Base-by-base conservation (phyloP, 2,329 filamentous ascomycete species). In the Karstenula rhodostoma region DNA sequence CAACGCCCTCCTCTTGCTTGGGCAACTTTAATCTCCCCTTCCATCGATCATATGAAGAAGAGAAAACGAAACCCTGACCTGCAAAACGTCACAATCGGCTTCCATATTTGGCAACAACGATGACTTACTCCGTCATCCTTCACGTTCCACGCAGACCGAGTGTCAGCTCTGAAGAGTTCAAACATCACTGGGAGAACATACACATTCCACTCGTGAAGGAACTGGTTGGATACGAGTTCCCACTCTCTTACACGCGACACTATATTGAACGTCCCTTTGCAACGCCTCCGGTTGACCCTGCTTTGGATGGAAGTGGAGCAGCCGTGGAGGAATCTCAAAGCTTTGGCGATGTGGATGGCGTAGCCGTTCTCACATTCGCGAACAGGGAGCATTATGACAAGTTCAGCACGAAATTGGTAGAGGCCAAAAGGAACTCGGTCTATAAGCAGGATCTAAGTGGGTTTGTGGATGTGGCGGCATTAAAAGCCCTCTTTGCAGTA, bases 191-290 rank as follows among this genome's bases (percentile, higher is more conserved):
- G 58, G 71, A 73, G 51, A 66, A 61, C 17, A 61, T 50, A 7
- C 66, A 72, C 33, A 19, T 73, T 15, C 68, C 68, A 3, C 65
- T 73, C 32, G 55, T 72, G 22, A 65, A 70, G 22, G 49, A 58
- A 9, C 43, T 67, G 13, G 62, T 70, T n/a, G 65, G 65, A 6
- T 53, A 66, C 37, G 58, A 61, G 13, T 66, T 67, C 33, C 69
- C 71, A 2, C 53, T 69, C 6, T 63, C 65, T 22, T 64, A 73
- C 46, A 67, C 65, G 22, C 61, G 71, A 17, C 59, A 71, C 60
- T 72, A 73, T 46, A 33, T 70, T 13, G 64, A 71, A 27, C 63
- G 64, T 17, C 43, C 51, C 19, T 1, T 37, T 50, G 0, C 49
- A 57, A 27, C 56, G 47, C 44, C 29, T 12, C 15, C 29, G 2